A percentile compares a stretch with the other conserved stretches of the same genome.
phyloP scores from a whole-genome alignment of 2,329 filamentous ascomycete species.

The Claviceps lovelessii region DNA sequence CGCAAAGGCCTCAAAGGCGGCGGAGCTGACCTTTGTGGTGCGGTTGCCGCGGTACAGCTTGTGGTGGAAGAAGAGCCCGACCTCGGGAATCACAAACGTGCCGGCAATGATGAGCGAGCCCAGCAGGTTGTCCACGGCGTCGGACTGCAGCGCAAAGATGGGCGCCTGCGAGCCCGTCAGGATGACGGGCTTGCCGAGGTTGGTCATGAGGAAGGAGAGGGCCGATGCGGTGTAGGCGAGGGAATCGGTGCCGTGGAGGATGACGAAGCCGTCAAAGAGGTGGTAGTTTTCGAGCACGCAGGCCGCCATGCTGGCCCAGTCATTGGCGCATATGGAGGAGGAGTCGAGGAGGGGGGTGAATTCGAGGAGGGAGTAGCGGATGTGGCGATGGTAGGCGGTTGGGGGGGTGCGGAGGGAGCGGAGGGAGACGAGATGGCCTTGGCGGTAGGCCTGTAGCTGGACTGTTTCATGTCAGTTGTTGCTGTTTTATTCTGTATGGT shows the following conservation, averaged over 20 bases:
- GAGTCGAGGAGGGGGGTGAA: constrained; percentile 78
- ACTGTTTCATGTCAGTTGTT: constrained; percentile 12
- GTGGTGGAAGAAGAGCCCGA: constrained; percentile 88
- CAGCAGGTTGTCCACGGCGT: constrained; percentile 81
- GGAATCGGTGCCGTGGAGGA: constrained; percentile 83
- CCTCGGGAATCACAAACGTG: constrained; percentile 85
- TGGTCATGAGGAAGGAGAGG: constrained; percentile 83
- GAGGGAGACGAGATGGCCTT: constrained; percentile 36
- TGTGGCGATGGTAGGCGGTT: constrained; percentile 65
- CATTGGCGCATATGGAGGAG: constrained; percentile 72
- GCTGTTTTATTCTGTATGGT: not conserved
- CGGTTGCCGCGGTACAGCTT: constrained; percentile 80
- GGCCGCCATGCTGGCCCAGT: constrained; percentile 72
- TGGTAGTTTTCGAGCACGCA: constrained; percentile 76
- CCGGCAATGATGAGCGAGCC: constrained; percentile 80
- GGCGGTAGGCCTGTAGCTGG: constrained; percentile 35
- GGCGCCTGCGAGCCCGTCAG: constrained; percentile 72
- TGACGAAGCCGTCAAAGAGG: constrained; percentile 78
- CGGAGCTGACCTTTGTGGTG: constrained; percentile 75
- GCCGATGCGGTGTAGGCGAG: constrained; percentile 81
- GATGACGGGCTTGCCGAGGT: constrained; percentile 81
- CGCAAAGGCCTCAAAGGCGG: constrained; percentile 74
- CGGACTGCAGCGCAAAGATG: constrained; percentile 81
- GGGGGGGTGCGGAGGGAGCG: constrained; percentile 65
- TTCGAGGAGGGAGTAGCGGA: constrained; percentile 73